Conservation (phyloP, 768 basidiomycete genomes). For the Dioszegia aurantiaca region DNA sequence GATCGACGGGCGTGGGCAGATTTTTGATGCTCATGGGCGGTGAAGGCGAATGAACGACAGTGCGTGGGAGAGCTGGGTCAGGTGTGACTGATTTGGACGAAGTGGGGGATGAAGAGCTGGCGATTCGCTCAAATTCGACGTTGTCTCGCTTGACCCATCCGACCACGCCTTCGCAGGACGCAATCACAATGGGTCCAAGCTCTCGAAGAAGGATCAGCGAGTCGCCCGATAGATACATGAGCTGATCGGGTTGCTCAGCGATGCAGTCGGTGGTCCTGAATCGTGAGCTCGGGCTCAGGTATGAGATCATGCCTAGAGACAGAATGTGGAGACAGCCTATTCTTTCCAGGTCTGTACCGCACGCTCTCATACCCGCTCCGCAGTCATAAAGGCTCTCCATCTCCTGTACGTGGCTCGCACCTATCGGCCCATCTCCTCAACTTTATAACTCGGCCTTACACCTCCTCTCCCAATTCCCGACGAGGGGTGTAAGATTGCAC, state of each 20-base stretch:
- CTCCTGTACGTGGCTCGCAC: too few relatives aligned
- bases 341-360: too few relatives aligned
- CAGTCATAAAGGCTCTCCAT: too few relatives aligned
- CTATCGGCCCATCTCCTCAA: too few relatives aligned
- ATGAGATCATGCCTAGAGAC: too few relatives aligned
- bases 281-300: too few relatives aligned
- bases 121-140: slow-evolving; percentile 26
- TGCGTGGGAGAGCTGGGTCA: slow-evolving; percentile 1
- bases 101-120: slow-evolving; percentile 8
- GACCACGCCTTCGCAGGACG: slow-evolving; percentile 44
- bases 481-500: too few relatives aligned
- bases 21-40: background rate
- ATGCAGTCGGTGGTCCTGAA: slow-evolving; percentile 40
- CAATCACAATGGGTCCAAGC: slow-evolving; percentile 28
- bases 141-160: slow-evolving; percentile 40
- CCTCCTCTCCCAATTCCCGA: too few relatives aligned
- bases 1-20: background rate
- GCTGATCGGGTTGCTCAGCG: slow-evolving; percentile 41
- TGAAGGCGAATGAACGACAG: slow-evolving; percentile 10
- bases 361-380: too few relatives aligned
- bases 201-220: slow-evolving; percentile 41
- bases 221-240: slow-evolving; percentile 45
- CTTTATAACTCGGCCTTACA: too few relatives aligned
- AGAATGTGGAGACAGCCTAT: too few relatives aligned
- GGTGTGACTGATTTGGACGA: slow-evolving; percentile 32